Base-by-base conservation (phyloP, 768 basidiomycete genomes). In the Leccinum subgranulosum region DNA sequence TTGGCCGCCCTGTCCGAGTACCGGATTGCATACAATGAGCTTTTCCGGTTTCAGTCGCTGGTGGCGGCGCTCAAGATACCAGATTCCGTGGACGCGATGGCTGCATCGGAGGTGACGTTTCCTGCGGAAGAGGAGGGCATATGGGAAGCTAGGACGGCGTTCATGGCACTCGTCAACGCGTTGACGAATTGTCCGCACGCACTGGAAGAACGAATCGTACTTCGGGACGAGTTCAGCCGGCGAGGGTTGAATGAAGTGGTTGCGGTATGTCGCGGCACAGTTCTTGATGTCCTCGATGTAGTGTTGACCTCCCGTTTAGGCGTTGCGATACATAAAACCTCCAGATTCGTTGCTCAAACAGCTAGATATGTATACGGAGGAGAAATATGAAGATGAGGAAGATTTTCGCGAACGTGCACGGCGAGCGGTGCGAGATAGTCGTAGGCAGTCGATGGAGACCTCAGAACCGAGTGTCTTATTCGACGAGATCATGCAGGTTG, bases 381-480 rank as follows among this genome's bases (percentile, higher is more conserved):
- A 95, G 69, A 90, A 92, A 63, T 90, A 87, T 47, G 93, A 95
- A 64, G 94, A 97, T 67, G 89, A 92, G 68, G 86, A 90, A 66
- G 90, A 94, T 51, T 80, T 91, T 72, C 84, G 85, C 39, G 86
- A 94, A 60, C 81, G 84, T 34, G 76, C 82, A 36, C 78, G 70
- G n/a, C 73, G 63, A 54, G 66, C 72, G 34, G 69, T 78, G 43
- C 61, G 68, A 49, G 64, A 63, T 51, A 66, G 60, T 50, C 54
- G 58, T 19, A 64, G 59, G 19, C 70, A 60, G 33, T 49, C 66
- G 4, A 54, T 58, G 11, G 66, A 56, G 3, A 63, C 66, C 4
- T 81, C 81, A 2, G 86, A 86, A 29, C 80, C 83, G 0, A 83
- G 81, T 52, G 66, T 75, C 3, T 79, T 79, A 3, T 66, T 91